A percentile compares a stretch with the other conserved stretches of the same genome.
Evolutionary conservation across 768 basidiomycete species (phyloP).

Genomic region (Hygrocybe coccinea): DNA sequence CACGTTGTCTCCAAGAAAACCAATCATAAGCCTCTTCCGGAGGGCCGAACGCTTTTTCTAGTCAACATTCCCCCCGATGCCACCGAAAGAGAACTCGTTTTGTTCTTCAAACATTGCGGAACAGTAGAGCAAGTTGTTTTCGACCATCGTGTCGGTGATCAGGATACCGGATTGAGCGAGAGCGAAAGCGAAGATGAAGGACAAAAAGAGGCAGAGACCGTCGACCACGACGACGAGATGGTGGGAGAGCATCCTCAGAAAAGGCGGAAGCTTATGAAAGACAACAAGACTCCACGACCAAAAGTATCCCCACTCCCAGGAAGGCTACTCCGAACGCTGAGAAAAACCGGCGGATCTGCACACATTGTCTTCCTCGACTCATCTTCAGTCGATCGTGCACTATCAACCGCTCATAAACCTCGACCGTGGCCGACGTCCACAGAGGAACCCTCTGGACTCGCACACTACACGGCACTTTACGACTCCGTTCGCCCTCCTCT

Average conservation of each 20-base stretch:
- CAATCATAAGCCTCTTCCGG: constrained; percentile 35
- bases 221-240: constrained; percentile 26
- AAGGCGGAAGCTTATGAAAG: constrained; percentile 31
- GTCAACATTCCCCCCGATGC: constrained; percentile 88
- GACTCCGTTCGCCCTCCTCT: constrained; percentile 70
- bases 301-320: constrained; percentile 59
- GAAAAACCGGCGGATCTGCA: constrained; percentile 60
- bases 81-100: constrained; percentile 70
- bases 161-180: constrained; percentile 39
- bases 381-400: constrained; percentile 63
- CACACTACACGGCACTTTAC: constrained; percentile 66
- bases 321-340: constrained; percentile 48
- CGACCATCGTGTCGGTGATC: constrained; percentile 40
- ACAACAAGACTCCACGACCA: constrained; percentile 36
- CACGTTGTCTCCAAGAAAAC: constrained; percentile 46
- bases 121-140: constrained; percentile 73
- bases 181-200: constrained; percentile 40
- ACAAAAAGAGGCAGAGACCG: constrained; percentile 30
- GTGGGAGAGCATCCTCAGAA: constrained; percentile 34
- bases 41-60: constrained; percentile 77
- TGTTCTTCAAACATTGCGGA: constrained; percentile 74
- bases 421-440: constrained; percentile 58
- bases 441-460: constrained; percentile 61
- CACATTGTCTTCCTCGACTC: constrained; percentile 70
- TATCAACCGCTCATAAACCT: constrained; percentile 49